Evolutionary conservation across 2,329 filamentous ascomycete genomes (phyloP).

Genomic region (Hypoxylon sp.): DNA sequence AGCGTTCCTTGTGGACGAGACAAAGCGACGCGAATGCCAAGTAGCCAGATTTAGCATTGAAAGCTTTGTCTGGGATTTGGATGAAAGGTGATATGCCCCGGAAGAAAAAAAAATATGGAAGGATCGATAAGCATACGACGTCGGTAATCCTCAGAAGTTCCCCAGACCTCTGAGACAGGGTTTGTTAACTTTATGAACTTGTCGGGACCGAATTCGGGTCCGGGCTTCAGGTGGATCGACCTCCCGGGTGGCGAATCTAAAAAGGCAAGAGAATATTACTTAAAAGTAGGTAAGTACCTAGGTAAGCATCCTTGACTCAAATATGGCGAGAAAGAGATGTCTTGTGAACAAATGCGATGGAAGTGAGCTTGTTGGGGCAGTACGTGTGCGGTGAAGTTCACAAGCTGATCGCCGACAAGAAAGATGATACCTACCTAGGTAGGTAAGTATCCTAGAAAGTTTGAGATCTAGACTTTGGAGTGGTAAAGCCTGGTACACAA

Average conservation of each 20-base stretch:
- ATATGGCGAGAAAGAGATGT: background rate
- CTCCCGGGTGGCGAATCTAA: background rate
- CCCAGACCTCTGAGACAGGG: slow-evolving; percentile 7
- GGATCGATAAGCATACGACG: slow-evolving; percentile 42
- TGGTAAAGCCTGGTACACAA: background rate
- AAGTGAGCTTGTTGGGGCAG: slow-evolving; percentile 1
- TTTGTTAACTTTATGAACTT: background rate
- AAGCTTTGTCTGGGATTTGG: background rate
- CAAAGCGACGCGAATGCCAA: slow-evolving; percentile 14
- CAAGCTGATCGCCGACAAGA: background rate
- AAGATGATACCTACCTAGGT: slow-evolving; percentile 1
- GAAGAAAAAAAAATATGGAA: slow-evolving; percentile 21
- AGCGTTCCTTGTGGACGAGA: slow-evolving; percentile 22
- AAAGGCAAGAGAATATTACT: background rate
- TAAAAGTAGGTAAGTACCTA: slow-evolving; percentile 3
- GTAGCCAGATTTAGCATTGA: slow-evolving; percentile 10
- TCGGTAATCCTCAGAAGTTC: slow-evolving; percentile 16
- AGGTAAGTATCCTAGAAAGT: background rate
- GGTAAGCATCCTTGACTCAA: slow-evolving; percentile 11
- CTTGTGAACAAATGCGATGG: slow-evolving; percentile 3
- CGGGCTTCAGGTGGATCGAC: background rate
- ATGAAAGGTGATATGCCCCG: background rate
- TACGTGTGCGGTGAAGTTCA: slow-evolving; percentile 4
- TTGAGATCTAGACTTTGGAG: background rate
- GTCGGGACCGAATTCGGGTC: slow-evolving; percentile 34